A percentile compares a stretch with the other conserved stretches of the same genome.
Conservation (phyloP, 2,329 filamentous ascomycete species). For the Corinectria fuckeliana region DNA sequence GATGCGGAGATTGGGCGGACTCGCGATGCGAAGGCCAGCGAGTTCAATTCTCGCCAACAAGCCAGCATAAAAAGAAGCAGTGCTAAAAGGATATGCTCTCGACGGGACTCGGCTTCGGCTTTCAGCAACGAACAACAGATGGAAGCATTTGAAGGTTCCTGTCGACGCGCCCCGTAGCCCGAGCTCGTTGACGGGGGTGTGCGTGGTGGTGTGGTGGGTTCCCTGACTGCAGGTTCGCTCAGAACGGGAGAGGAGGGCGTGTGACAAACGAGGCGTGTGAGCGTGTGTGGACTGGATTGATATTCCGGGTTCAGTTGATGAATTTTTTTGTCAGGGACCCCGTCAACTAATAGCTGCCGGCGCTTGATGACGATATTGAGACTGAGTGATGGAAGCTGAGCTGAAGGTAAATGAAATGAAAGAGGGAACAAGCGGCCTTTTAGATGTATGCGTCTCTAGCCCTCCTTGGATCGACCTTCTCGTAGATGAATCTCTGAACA, state of each 20-base stretch:
- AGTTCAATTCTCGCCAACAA: neutral
- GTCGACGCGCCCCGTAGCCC: neutral
- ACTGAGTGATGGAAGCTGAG: neutral
- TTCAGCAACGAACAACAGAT: neutral
- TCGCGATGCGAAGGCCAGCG: neutral
- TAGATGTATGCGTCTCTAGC: too few relatives aligned
- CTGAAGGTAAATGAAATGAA: neutral
- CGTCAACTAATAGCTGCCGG: neutral
- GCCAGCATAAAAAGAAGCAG: neutral
- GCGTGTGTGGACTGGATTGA: neutral
- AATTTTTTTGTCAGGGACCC: neutral
- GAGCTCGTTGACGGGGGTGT: slow-evolving; percentile 2
- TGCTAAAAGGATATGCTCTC: neutral
- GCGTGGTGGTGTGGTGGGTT: neutral
- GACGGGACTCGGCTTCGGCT: neutral
- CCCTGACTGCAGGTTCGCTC: slow-evolving; percentile 2
- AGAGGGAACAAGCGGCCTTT: neutral
- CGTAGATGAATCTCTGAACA: neutral
- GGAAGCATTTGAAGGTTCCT: neutral
- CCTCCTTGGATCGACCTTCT: too few relatives aligned
- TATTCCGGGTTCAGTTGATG: neutral
- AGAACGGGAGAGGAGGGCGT: slow-evolving; percentile 2
- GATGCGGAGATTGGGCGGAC: neutral
- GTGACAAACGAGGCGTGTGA: neutral
- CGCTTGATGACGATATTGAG: neutral